Evolutionary conservation across 2,329 filamentous ascomycete species (phyloP).

Genomic region (Xylaria polymorpha): DNA sequence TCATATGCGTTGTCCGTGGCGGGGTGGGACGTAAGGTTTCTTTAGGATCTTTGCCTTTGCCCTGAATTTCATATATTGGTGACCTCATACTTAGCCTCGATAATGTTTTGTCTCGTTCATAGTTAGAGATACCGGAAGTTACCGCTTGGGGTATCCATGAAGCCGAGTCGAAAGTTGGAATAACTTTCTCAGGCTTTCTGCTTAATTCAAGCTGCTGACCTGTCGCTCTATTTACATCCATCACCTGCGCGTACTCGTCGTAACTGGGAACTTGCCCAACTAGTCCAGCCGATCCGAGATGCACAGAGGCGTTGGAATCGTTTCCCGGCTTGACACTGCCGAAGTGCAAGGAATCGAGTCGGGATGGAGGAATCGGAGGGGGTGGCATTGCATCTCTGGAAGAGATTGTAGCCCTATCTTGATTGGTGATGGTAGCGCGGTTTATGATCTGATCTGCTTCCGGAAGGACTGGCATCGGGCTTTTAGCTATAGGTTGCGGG

Average conservation of each 20-base stretch:
- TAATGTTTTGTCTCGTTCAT: slow-evolving; percentile 28
- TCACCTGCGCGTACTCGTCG: slow-evolving; percentile 9
- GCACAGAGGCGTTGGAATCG: neutral
- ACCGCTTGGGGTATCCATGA: slow-evolving; percentile 47
- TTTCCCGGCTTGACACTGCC: neutral
- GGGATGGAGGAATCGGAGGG: slow-evolving; percentile 44
- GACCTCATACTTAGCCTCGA: slow-evolving; percentile 40
- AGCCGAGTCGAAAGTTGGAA: slow-evolving; percentile 34
- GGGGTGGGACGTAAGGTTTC: neutral
- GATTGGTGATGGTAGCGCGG: slow-evolving; percentile 4
- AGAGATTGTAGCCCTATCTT: slow-evolving; percentile 39
- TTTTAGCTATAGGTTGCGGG: neutral
- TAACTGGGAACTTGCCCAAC: neutral
- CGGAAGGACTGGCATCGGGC: neutral
- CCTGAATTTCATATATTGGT: slow-evolving; percentile 38
- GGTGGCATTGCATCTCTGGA: slow-evolving; percentile 50
- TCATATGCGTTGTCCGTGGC: slow-evolving; percentile 3
- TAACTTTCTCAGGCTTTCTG: slow-evolving; percentile 17
- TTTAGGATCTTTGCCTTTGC: slow-evolving; percentile 10
- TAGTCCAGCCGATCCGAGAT: neutral
- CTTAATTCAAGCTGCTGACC: slow-evolving; percentile 2
- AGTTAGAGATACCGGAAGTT: slow-evolving; percentile 34
- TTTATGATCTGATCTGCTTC: neutral
- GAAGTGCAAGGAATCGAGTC: slow-evolving; percentile 1
- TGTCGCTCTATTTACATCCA: neutral